Evolutionary conservation across 768 basidiomycete species (phyloP).

Genomic region (Serendipita sp.): DNA sequence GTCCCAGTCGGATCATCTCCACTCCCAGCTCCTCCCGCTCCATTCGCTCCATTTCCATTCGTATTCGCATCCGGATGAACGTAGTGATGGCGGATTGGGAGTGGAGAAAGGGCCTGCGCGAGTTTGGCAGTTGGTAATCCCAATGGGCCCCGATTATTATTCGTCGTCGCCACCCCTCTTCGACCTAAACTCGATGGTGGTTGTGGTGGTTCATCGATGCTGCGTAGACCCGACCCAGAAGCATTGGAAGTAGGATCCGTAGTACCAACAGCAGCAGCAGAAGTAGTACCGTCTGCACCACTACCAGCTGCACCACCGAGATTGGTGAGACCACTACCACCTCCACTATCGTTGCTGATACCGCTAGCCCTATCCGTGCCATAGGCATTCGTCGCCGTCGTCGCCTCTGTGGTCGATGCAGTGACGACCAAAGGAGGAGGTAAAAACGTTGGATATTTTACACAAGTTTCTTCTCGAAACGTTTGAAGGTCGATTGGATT

Average conservation of each 20-base stretch:
- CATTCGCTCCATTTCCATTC: background rate
- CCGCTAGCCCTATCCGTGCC: no score
- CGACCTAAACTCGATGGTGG: no score
- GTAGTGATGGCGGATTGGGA: conserved; percentile 88
- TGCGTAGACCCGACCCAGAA: no score
- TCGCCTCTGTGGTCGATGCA: conserved; percentile 1
- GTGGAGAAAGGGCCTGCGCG: conserved; percentile 82
- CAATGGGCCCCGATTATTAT: conserved; percentile 14
- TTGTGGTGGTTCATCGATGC: no score
- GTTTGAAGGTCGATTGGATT: conserved; percentile 79
- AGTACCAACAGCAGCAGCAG: no score
- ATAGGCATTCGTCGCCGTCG: conserved; percentile 22
- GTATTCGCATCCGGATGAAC: conserved; percentile 57
- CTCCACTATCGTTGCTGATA: no score
- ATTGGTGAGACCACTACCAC: no score
- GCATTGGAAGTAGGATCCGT: no score
- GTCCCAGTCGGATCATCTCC: background rate
- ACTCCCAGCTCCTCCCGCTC: background rate
- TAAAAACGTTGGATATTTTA: conserved; percentile 92
- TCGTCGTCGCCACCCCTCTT: no score
- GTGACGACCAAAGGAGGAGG: conserved; percentile 30
- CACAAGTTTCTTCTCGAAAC: conserved; percentile 79
- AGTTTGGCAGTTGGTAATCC: conserved; percentile 43
- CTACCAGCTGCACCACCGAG: no score
- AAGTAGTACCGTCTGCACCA: no score